Percentiles rank a stretch among this genome's conserved stretches.
Conservation (phyloP, 805 yeast species). For the Yarrowia sp. region DNA sequence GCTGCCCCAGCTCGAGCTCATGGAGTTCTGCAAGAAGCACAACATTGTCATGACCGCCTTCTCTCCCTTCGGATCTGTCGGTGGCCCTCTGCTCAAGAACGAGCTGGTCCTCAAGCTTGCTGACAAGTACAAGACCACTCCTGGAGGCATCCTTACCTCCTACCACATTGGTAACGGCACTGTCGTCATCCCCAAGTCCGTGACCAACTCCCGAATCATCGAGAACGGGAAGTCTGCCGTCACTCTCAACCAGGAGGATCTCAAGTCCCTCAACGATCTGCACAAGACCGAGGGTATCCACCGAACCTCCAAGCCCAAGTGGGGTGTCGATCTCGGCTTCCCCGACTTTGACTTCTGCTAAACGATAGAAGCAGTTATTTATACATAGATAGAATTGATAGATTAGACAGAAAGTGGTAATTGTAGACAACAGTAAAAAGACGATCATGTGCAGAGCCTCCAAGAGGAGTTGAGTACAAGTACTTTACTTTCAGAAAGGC, state of each 20-base stretch:
- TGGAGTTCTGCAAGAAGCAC: constrained; percentile 59
- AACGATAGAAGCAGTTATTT: not conserved
- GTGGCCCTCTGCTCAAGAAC: constrained; percentile 67
- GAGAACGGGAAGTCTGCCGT: constrained; percentile 52
- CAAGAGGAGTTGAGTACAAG: no score
- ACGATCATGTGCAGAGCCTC: no score
- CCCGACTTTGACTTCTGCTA: constrained; percentile 40
- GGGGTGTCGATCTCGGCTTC: constrained; percentile 48
- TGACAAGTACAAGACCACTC: constrained; percentile 58
- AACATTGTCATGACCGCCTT: constrained; percentile 73
- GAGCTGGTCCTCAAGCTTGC: constrained; percentile 63
- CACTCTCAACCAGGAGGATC: constrained; percentile 55
- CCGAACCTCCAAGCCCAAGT: constrained; percentile 45
- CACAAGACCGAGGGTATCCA: constrained; percentile 47
- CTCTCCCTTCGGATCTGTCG: constrained; percentile 71
- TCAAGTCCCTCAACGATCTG: constrained; percentile 49
- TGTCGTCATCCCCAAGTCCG: constrained; percentile 71
- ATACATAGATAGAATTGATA: constrained; percentile 7
- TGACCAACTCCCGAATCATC: constrained; percentile 65
- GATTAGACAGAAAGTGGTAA: not conserved
- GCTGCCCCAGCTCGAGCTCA: constrained; percentile 67
- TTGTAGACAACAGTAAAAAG: no score
- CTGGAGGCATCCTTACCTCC: constrained; percentile 66
- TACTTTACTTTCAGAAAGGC: no score
- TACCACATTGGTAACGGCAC: constrained; percentile 71